These are phyloP conservation scores for Metschnikowia vanudenii DNA, from an alignment of 805 yeast species.

Conservation along the genomic window DNA sequence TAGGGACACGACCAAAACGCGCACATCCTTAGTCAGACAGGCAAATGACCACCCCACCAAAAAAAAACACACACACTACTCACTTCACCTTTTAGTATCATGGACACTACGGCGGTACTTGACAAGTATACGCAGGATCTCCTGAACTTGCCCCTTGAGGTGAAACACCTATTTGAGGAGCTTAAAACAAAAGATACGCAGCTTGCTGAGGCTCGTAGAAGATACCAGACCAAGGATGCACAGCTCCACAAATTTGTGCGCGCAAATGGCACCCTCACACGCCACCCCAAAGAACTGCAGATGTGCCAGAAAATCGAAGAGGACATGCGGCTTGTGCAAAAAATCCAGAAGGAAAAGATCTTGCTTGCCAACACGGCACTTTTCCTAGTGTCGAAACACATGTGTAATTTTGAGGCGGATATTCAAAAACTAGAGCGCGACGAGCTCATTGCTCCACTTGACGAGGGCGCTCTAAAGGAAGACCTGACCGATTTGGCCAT, in stretches of 20 bases:
- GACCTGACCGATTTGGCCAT: slow-evolving; percentile 3
- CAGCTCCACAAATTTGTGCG: slow-evolving; percentile 79
- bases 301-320: slow-evolving; percentile 64
- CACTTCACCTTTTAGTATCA: no score
- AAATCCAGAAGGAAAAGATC: slow-evolving; percentile 74
- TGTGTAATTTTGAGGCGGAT: slow-evolving; percentile 69
- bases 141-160: slow-evolving; percentile 84
- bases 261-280: slow-evolving; percentile 76
- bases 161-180: slow-evolving; percentile 77
- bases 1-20: slow-evolving; percentile 3
- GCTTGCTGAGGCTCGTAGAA: slow-evolving; percentile 62
- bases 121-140: slow-evolving; percentile 56
- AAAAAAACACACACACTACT: no score
- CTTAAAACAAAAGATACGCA: slow-evolving; percentile 66
- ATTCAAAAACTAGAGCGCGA: slow-evolving; percentile 74
- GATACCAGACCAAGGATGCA: slow-evolving; percentile 69
- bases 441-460: slow-evolving; percentile 67
- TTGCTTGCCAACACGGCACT: slow-evolving; percentile 80
- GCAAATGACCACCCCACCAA: no score
- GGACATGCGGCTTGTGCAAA: slow-evolving; percentile 58
- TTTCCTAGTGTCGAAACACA: slow-evolving; percentile 71
- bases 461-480: slow-evolving; percentile 19
- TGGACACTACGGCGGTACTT: slow-evolving; percentile 84
- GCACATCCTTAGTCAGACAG: not conserved
- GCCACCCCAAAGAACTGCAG: slow-evolving; percentile 77